Base-by-base conservation (phyloP, 805 yeast species). In the Saccharomycopsis fermentans region DNA sequence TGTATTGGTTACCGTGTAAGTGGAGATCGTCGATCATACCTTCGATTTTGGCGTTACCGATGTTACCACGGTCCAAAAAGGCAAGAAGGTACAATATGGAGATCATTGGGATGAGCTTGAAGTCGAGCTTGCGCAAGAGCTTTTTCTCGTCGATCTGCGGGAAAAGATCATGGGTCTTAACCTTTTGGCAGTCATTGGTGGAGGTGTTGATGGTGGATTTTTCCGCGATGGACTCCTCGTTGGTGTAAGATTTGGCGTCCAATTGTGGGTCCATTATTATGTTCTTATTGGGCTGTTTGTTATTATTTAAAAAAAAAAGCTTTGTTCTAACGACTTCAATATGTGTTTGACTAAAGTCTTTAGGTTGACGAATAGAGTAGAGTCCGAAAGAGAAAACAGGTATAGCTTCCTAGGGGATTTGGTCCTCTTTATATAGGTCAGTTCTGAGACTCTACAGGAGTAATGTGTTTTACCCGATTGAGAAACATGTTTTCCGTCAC, bases 21-120 rank as follows among this genome's bases (percentile, higher is more conserved):
- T 71, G 69, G 59, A 79, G 65, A 59, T 77, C 81, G 14, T 70
- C 69, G 62, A 72, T 72, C 61, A 80, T 66, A 16, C 81, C 81
- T 47, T 80, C 83, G 43, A 78, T 70, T 59, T 80, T 71, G 1
- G 83, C 83, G 64, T 78, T 75, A 12, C 83, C 83, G 62, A 80
- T 77, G 63, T 79, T 80, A 62, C 77, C 76, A 56, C 83, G 65
- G 66, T 80, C 83, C 55, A 80, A 69, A 63, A 74, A 80, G 55
- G 79, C 76, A 57, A 79, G 68, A 61, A 80, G 73, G 61, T 79
- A 79, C 36, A 80, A 71, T 34, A 73, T 66, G 29, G 78, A 74
- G 52, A 78, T 64, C 73, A 75, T 40, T 6, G 81, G 79, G 58
- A 78, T 68, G 52, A 79, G 66, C 53, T 78, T 64, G 19, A 69